Evolutionary conservation across 345 rosid genomes (phyloP).

Genomic region (Camelina laxa): DNA sequence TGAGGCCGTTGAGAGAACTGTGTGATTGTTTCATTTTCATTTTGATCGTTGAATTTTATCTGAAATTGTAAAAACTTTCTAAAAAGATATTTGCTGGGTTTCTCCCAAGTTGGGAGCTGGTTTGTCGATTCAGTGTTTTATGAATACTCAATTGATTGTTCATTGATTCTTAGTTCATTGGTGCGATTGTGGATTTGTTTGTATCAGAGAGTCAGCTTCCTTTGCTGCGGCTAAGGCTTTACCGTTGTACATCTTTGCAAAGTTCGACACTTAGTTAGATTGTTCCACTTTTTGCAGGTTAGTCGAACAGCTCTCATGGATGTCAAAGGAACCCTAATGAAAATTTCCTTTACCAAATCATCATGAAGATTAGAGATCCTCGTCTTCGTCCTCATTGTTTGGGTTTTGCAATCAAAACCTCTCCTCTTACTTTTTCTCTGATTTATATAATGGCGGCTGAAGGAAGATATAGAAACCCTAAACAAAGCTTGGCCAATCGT

Average conservation of each 20-base stretch:
- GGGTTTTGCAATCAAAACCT: too few relatives aligned
- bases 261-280: neutral
- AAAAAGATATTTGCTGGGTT: too few relatives aligned
- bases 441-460: neutral
- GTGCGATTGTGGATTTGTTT: too few relatives aligned
- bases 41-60: too few relatives aligned
- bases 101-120: too few relatives aligned
- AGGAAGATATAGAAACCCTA: neutral
- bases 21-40: too few relatives aligned
- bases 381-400: neutral
- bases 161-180: too few relatives aligned
- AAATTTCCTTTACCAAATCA: neutral
- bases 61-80: too few relatives aligned
- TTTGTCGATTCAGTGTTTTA: too few relatives aligned
- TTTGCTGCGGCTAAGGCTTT: neutral
- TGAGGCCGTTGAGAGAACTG: too few relatives aligned
- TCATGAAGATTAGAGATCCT: neutral
- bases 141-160: too few relatives aligned
- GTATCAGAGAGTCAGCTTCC: neutral
- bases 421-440: neutral
- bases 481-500: too few relatives aligned
- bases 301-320: neutral
- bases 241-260: neutral
- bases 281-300: neutral
- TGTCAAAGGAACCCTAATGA: conserved; percentile 3